Percentiles rank a stretch among this genome's conserved stretches.
Conservation (phyloP, 225 moss, liverwort and hornwort genomes). For the Physcomitrium patens region DNA sequence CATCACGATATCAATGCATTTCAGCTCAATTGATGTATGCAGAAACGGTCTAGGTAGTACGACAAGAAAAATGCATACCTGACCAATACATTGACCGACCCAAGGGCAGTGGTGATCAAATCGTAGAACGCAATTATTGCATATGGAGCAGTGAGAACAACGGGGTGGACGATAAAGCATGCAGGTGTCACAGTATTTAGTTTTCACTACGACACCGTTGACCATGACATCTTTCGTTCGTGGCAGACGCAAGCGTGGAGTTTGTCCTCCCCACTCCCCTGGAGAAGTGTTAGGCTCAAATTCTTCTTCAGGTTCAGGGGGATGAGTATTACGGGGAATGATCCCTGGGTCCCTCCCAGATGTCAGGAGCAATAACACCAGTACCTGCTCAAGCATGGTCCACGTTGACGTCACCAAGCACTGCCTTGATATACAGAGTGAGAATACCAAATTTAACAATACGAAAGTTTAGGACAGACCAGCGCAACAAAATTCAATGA, state of each 20-base stretch:
- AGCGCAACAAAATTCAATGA: too few species aligned
- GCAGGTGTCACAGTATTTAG: slow-evolving; percentile 99
- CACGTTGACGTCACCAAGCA: too few species aligned
- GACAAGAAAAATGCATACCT: slow-evolving; percentile 43
- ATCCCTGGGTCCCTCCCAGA: slow-evolving; percentile 97
- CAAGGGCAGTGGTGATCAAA: slow-evolving; percentile 99
- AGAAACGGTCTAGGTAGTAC: background rate
- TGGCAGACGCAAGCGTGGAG: slow-evolving; percentile 76
- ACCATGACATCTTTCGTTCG: slow-evolving; percentile 94
- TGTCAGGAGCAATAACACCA: slow-evolving; percentile 74
- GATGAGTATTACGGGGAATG: slow-evolving; percentile 86
- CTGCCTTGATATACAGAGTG: too few species aligned
- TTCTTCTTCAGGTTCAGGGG: slow-evolving; percentile 95
- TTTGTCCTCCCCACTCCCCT: slow-evolving; percentile 80
- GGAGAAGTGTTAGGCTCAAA: slow-evolving; percentile 72
- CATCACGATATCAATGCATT: background rate
- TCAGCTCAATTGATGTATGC: background rate
- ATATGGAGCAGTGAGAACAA: slow-evolving; percentile 99
- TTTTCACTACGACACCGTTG: slow-evolving; percentile 85
- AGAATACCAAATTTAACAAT: too few species aligned
- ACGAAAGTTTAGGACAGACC: too few species aligned
- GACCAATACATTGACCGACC: slow-evolving; percentile 99
- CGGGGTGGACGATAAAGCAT: slow-evolving; percentile 97
- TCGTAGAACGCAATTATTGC: slow-evolving; percentile 92
- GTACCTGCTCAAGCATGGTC: too few species aligned